phyloP scores from a whole-genome alignment of 2,329 filamentous ascomycete species.

The Metarhizium anisopliae region DNA sequence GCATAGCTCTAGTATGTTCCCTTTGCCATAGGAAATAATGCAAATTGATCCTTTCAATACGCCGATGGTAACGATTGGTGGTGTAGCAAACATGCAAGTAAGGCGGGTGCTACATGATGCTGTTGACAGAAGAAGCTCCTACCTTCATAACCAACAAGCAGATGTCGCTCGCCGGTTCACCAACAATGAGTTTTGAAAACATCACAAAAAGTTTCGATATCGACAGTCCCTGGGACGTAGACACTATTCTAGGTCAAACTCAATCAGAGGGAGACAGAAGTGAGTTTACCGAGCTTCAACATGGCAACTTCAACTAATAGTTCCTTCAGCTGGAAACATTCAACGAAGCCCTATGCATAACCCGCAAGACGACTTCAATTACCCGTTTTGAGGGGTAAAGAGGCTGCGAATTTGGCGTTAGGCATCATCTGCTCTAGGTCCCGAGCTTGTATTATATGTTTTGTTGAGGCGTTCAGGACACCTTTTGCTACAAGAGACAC shows the following conservation, averaged over 20 bases:
- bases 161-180: not conserved
- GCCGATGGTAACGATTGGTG: too few species aligned
- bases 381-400: not conserved
- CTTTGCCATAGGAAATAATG: too few species aligned
- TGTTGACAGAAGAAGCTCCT: too few species aligned
- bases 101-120: too few species aligned
- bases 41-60: too few species aligned
- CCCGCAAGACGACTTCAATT: slow-evolving; percentile 1
- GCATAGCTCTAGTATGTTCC: too few species aligned
- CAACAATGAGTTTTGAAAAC: slow-evolving; percentile 10
- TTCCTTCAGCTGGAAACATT: not conserved
- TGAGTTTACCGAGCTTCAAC: slow-evolving; percentile 1
- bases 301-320: not conserved
- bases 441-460: not conserved
- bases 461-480: not conserved
- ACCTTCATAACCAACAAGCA: too few species aligned
- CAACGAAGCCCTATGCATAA: slow-evolving; percentile 1
- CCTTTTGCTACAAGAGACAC: not conserved
- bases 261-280: slow-evolving; percentile 11
- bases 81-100: too few species aligned
- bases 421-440: not conserved
- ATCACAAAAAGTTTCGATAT: slow-evolving; percentile 13
- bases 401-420: not conserved
- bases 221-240: slow-evolving; percentile 14
- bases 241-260: slow-evolving; percentile 11